phyloP scores from a whole-genome alignment of 1,284 basidiomycete species.

The Thecaphora thlaspeos region DNA sequence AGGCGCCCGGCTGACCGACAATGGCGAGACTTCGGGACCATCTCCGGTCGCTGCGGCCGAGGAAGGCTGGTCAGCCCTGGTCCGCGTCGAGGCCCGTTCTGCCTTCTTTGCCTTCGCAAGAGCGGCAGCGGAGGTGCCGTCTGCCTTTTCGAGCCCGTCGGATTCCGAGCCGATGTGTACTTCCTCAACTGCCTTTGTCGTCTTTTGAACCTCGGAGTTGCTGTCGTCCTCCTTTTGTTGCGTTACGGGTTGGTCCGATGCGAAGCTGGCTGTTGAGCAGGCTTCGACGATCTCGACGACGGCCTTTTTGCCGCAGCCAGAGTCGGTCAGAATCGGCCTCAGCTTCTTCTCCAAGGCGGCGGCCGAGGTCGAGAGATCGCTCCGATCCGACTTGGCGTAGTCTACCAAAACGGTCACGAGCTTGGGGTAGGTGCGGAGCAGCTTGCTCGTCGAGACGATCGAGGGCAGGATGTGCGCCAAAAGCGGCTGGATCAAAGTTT shows the following conservation, averaged over 20 bases:
- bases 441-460: conserved; percentile 50
- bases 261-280: conserved; percentile 3
- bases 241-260: too few species aligned
- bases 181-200: too few species aligned
- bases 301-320: conserved; percentile 35
- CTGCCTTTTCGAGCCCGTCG: too few species aligned
- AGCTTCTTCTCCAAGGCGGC: conserved; percentile 21
- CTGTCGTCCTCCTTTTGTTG: too few species aligned
- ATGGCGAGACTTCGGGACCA: background rate
- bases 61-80: too few species aligned
- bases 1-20: background rate
- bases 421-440: conserved; percentile 36
- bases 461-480: conserved; percentile 16
- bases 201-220: too few species aligned
- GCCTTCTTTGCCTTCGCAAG: conserved; percentile 2
- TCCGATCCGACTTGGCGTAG: conserved; percentile 1
- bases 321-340: conserved; percentile 37
- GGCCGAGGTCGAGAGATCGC: background rate
- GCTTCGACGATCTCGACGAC: conserved; percentile 24
- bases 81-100: background rate
- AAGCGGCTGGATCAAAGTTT: conserved; percentile 11
- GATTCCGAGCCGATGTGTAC: too few species aligned
- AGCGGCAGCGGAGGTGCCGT: background rate
- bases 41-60: background rate
- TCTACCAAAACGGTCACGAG: conserved; percentile 21